Percentiles rank a stretch among this genome's conserved stretches.
phyloP scores from a whole-genome alignment of 2,329 filamentous ascomycete species.

The Aspergillus calidoustus region DNA sequence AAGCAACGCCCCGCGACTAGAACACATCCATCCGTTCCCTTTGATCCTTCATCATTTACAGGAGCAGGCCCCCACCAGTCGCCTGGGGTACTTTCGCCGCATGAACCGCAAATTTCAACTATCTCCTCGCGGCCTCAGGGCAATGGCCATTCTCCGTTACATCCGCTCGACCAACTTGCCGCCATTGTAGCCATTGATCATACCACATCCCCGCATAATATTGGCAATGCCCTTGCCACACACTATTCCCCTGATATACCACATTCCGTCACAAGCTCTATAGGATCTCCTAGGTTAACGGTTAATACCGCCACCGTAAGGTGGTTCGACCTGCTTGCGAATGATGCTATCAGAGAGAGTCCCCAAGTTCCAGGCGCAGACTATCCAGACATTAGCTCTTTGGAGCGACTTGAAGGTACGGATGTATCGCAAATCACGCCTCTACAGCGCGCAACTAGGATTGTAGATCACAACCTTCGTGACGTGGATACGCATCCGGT shows the following conservation, averaged over 20 bases:
- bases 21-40: neutral
- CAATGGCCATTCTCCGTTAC: slow-evolving; percentile 11
- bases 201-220: neutral
- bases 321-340: slow-evolving; percentile 51
- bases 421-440: slow-evolving; percentile 6
- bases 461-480: neutral
- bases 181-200: slow-evolving; percentile 8
- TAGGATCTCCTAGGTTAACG: slow-evolving; percentile 19
- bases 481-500: neutral
- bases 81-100: slow-evolving; percentile 26
- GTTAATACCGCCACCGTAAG: slow-evolving; percentile 42
- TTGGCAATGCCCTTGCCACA: slow-evolving; percentile 10
- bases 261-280: slow-evolving; percentile 2
- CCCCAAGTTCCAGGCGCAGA: neutral
- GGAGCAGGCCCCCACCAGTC: slow-evolving; percentile 14
- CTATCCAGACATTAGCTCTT: neutral
- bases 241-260: slow-evolving; percentile 5
- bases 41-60: neutral
- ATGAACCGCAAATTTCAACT: slow-evolving; percentile 28
- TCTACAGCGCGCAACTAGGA: slow-evolving; percentile 7
- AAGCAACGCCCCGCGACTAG: neutral
- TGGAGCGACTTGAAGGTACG: neutral
- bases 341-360: slow-evolving; percentile 27
- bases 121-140: slow-evolving; percentile 11
- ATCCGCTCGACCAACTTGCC: slow-evolving; percentile 7